Evolutionary conservation across 1,284 basidiomycete species (phyloP).

Genomic region (Cutaneotrichosporon sp.): DNA sequence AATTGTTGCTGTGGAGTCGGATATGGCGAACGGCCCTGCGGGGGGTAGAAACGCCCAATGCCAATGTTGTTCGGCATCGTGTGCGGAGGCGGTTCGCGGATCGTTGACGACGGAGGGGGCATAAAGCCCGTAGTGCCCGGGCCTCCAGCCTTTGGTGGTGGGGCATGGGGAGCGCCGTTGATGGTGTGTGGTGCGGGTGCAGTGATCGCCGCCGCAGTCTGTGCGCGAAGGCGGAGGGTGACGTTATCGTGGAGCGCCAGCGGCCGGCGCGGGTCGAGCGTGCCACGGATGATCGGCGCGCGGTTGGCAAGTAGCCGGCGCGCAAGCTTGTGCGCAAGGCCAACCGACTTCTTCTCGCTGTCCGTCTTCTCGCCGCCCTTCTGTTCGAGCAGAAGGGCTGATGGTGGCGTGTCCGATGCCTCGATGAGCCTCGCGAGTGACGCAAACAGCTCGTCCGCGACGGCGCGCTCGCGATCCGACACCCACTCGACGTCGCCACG

Average conservation of each 20-base stretch:
- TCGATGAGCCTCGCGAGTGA: constrained; percentile 35
- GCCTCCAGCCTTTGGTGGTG: constrained; percentile 10
- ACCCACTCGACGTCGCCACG: constrained; percentile 26
- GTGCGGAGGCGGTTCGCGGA: constrained; percentile 26
- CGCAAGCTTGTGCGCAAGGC: constrained; percentile 37
- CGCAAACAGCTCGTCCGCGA: constrained; percentile 39
- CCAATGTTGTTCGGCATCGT: constrained; percentile 12
- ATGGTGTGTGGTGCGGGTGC: constrained; percentile 14
- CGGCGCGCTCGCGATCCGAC: constrained; percentile 36
- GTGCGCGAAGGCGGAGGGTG: constrained; percentile 21
- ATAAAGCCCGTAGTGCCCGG: constrained; percentile 16
- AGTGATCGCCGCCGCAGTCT: constrained; percentile 19
- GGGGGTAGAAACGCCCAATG: constrained; percentile 9
- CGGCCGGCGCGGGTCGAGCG: constrained; percentile 43
- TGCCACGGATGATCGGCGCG: constrained; percentile 41
- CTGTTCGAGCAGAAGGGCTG: constrained; percentile 13
- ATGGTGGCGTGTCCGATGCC: constrained; percentile 13
- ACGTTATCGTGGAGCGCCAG: constrained; percentile 43
- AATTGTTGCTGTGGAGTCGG: constrained; percentile 10
- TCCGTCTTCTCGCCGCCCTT: background rate
- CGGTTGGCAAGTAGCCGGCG: constrained; percentile 22
- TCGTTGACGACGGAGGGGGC: constrained; percentile 12
- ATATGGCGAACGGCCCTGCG: constrained; percentile 5
- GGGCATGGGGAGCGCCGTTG: constrained; percentile 20
- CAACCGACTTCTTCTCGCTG: background rate